These are phyloP conservation scores for Pelargonium fulgidum DNA, from an alignment of 441 rosid genomes.

Conservation along the genomic window DNA sequence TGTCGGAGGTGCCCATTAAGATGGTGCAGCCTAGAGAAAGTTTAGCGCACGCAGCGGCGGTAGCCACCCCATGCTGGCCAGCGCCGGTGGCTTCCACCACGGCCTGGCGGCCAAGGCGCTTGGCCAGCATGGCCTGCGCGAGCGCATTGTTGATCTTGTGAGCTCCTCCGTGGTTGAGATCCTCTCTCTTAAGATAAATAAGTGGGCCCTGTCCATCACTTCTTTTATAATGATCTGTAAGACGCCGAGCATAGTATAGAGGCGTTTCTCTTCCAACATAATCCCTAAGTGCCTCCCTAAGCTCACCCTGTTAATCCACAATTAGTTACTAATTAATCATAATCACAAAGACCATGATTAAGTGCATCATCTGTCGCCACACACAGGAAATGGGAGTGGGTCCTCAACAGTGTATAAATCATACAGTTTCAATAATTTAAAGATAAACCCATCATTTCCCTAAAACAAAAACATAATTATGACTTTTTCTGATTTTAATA, in stretches of 20 bases:
- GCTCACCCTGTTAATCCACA: constrained; percentile 41
- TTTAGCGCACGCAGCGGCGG: constrained; percentile 73
- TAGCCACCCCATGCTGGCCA: constrained; percentile 76
- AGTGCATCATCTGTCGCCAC: background rate
- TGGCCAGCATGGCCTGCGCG: constrained; percentile 68
- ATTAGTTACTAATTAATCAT: background rate
- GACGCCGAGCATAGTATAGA: constrained; percentile 55
- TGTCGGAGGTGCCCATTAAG: constrained; percentile 62
- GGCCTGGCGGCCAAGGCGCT: constrained; percentile 46
- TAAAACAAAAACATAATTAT: too few relatives aligned
- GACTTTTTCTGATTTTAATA: too few relatives aligned
- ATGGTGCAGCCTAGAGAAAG: constrained; percentile 49
- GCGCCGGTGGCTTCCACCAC: constrained; percentile 71
- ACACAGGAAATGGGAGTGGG: too few relatives aligned
- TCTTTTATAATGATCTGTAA: constrained; percentile 52
- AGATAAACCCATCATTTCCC: too few relatives aligned
- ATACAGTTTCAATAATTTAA: too few relatives aligned
- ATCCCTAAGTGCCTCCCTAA: constrained; percentile 47
- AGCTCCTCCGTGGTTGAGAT: constrained; percentile 64
- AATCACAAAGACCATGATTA: background rate
- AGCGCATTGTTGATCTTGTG: constrained; percentile 79
- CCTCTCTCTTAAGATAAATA: constrained; percentile 74
- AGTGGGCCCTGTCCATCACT: constrained; percentile 48
- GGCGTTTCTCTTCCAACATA: constrained; percentile 78
- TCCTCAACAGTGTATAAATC: too few relatives aligned